Base-by-base conservation (phyloP, 2,329 filamentous ascomycete species). In the Fusarium anguioides region DNA sequence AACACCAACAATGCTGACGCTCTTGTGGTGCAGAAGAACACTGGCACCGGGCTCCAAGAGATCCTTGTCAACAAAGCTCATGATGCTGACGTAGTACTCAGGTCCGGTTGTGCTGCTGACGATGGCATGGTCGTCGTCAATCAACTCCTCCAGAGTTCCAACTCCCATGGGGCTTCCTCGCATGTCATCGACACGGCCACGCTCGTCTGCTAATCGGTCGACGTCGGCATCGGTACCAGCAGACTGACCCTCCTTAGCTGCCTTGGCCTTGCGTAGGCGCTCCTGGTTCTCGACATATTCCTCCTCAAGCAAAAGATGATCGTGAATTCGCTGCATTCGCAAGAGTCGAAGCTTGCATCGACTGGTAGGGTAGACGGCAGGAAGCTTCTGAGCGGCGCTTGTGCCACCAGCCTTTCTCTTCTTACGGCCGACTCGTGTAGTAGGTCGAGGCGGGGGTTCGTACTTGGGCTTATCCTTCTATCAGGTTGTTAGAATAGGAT, bases 381-480 rank as follows among this genome's bases (percentile, higher is more conserved):
- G 96, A 24, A 99, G 90, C 83, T 99, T 99, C 59, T 95, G 93
- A 18, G 96, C 93, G 49, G 96, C 94, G 80, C 95, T 97, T 66
- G 93, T 94, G 51, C 96, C 96, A 61, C 91, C 94, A 47, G 89
- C 88, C 90, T 93, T 97, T 87, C 94, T 95, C 92, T 99, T 99
- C 91, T 96, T 97, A 77, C 95, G 93, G 64, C 96, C 96, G 78
- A 99, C 91, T 79, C 96, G 93, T 71, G 96, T 98, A 66, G 96
- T 99, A 67, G 96, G 96, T 76, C 95, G 91, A 80, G 96, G 96
- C 72, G 96, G 96, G 69, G 96, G 96, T 82, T 99, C 96, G 86
- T 99, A 99, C 91, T 97, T 98, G 78, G 96, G 96, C 90, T 99
- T 99, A 68, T 99, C 95, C 87, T 99, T 98, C 95, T 97, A 75